phyloP scores from a whole-genome alignment of 75 land plant genomes.

The Pinus taeda region DNA sequence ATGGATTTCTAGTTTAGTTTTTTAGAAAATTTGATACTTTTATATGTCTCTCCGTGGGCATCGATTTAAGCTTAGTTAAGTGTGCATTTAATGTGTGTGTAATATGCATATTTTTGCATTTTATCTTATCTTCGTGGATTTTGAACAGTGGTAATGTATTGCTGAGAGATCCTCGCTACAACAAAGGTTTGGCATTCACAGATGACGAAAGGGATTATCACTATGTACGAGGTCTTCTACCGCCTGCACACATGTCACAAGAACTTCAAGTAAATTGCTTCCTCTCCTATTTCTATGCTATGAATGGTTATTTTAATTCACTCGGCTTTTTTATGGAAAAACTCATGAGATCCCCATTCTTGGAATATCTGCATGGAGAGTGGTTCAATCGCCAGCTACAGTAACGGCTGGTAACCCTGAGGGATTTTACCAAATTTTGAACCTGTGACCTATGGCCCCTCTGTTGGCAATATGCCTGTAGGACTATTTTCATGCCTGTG shows the following conservation, averaged over 20 bases:
- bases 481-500: no score
- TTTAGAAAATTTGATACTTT: no score
- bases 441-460: no score
- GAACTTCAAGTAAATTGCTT: constrained; percentile 32
- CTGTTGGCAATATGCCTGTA: no score
- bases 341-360: background rate
- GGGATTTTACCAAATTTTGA: no score
- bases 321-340: background rate
- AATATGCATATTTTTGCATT: background rate
- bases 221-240: constrained; percentile 41
- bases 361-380: no score
- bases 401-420: no score
- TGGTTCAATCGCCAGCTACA: no score
- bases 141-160: constrained; percentile 32
- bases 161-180: constrained; percentile 39
- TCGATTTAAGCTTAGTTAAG: background rate
- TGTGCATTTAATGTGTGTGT: background rate
- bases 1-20: no score
- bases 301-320: background rate
- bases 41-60: background rate
- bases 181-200: constrained; percentile 38
- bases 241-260: constrained; percentile 34
- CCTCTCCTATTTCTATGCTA: no score
- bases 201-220: constrained; percentile 42
- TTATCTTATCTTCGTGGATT: background rate